Base-by-base conservation (phyloP, 2,329 filamentous ascomycete genomes). In the Diaporthe nobilis region DNA sequence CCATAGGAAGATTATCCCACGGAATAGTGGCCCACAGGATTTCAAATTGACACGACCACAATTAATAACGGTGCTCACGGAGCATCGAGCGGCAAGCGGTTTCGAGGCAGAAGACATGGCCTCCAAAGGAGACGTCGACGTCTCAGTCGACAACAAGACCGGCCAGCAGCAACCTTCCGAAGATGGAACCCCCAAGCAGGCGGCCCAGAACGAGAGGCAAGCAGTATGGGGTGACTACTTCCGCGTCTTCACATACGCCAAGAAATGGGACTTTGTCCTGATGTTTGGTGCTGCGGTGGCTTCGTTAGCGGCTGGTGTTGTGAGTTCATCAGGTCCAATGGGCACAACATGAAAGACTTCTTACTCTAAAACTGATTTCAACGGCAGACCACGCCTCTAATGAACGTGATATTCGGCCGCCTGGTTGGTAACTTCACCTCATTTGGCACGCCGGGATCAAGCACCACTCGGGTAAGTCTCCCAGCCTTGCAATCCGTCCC, bases 331-430 rank as follows among this genome's bases (percentile, higher is more conserved):
- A 20, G 37, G 15, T 55, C 34, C 49, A 20, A 49, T 8, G 12
- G 22, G 9, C 47, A 55, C 10, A 3, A 31, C 28, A 4, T 31
- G 28, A 31, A 15, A 42, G n/a, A 49, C 34, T 20, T 15, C n/a
- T n/a, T 55, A n/a, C 47, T 13, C 20, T 31, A 2, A 72, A 22
- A 17, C 57, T 73, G 34, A 73, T 20, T 8, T 44, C 12, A 2
- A 53, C 28, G 15, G 25, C 25, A 77, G 75, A 92, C 90, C 0
- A 83, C 92, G 71, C 91, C 91, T 0, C 79, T 92, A 39, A 90
- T 92, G 87, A 92, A 91, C 74, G 86, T 92, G 12, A 84, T 91
- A 5, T 91, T 91, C 80, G 90, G 89, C 88, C 83, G 79, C 82
- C 84, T 87, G 47, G 84, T 87, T 47, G 85, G 84, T n/a, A 81